Base-by-base conservation (phyloP, 306 rosid species). In the Vigna reflexopilosa region DNA sequence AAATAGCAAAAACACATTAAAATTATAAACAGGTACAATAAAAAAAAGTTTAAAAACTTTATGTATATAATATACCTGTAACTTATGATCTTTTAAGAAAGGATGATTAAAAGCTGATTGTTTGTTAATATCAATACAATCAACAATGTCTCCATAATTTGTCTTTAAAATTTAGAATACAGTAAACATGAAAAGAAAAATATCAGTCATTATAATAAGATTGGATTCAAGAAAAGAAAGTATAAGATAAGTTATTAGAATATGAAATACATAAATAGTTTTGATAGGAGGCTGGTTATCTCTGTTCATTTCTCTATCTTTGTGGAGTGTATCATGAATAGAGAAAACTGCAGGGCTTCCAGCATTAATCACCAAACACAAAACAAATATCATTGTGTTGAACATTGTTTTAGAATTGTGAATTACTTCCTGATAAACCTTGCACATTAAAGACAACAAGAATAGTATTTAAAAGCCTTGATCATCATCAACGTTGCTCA, bases 181-280 rank as follows among this genome's bases (percentile, higher is more conserved):
- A 63, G n/a, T 1, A 52, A n/a, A 20, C 2, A 10, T 32, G 0
- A 77, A 55, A 1, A 55, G 24, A 22, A 22, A 22, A 22, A 22
- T 22, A 34, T 67, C 22, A 3, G 30, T 69, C 3, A 6, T 1
- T 22, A 11, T 28, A 2, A 0, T 50, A 10, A 45, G 2, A 26
- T 55, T 0, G 14, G 52, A 17, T 50, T 36, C 17, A 65, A n/a
- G 0, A 64, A 1, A 17, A 6, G 1, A 67, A 7, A 1, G 26
- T n/a, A 0, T 7, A 2, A 11, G 10, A 0, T 7, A 2, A 11
- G 10, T 5, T 8, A 4, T 40, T 48, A 48, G n/a, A 45, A 0
- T 61, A 30, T 61, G 3, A 4, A 45, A 67, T 61, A 82, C 82
- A 74, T 28, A 50, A 12, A 82, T 51, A 16, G 61, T 82, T 75